These are phyloP conservation scores for Trifolium repens DNA, from an alignment of 306 rosid species.

Conservation along the genomic window DNA sequence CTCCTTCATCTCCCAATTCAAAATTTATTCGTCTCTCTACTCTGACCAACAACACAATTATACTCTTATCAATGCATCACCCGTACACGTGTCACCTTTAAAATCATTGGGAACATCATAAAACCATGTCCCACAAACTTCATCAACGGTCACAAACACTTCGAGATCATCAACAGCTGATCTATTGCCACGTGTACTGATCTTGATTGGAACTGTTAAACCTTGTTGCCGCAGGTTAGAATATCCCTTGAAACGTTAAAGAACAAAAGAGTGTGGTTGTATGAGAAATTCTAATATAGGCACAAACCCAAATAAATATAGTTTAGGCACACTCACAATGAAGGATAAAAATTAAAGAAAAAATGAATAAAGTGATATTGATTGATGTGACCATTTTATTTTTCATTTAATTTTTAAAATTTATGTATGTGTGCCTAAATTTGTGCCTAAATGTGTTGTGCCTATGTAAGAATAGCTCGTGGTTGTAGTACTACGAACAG, in stretches of 20 bases:
- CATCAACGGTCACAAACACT: neutral
- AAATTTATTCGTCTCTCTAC: constrained; percentile 39
- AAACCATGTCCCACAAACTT: constrained; percentile 40
- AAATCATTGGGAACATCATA: constrained; percentile 70
- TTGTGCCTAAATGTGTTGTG: no score
- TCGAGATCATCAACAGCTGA: neutral
- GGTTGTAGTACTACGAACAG: constrained; percentile 41
- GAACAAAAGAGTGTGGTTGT: constrained; percentile 32
- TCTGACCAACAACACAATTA: constrained; percentile 55
- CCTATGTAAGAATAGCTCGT: no score
- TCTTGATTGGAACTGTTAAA: neutral
- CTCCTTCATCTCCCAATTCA: constrained; percentile 22
- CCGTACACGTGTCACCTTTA: constrained; percentile 60
- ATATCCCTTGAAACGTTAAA: neutral
- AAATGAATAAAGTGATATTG: no score
- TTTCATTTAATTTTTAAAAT: no score
- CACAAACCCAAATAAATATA: no score
- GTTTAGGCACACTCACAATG: no score
- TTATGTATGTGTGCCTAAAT: no score
- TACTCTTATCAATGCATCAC: constrained; percentile 53
- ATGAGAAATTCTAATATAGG: no score
- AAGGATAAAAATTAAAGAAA: no score
- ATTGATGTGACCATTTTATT: no score
- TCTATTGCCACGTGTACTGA: constrained; percentile 23
- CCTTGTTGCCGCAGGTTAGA: constrained; percentile 5